Evolutionary conservation across 1,284 basidiomycete genomes (phyloP), one percentile per base, ranked within the genome.

Genomic region (Tylopilus sp.): DNA sequence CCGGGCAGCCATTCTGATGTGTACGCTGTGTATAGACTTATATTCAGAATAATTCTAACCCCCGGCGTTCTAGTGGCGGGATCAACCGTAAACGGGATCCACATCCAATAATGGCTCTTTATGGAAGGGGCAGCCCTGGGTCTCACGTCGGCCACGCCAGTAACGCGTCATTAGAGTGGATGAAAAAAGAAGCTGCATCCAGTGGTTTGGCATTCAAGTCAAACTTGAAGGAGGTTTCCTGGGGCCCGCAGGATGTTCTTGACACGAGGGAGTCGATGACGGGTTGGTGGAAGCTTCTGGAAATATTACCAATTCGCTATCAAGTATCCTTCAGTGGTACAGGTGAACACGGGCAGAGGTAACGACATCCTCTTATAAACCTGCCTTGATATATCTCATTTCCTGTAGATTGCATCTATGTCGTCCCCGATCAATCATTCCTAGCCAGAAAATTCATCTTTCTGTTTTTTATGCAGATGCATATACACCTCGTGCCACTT

Each of bases 161-260:
- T 8, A 66, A 73, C 7, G 54, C 71, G 7, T 12, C 74, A 6
- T 61, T 76, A 4, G 2, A 62, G 7, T 72, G 70, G 70, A 72
- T 71, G 65, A 39, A 33, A 6, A 57, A 18, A 3, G 64, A 72
- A 24, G 70, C 70, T 1, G 29, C 29, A 4, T 3, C 29, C 29
- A 2, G 26, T 2, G 70, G 63, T 36, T n/a, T 71, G 4, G 10
- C 38, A 8, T 60, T 68, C 18, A 5, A 55, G 4, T 6, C 36
- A 36, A 29, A 29, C 29, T 6, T 36, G 8, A n/a, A 9, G 7
- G 29, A 22, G 2, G 7, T 53, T 26, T 2, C 12, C 8, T 70
- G 64, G 64, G 22, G 2, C 9, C 70, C 64, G 3, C 53, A 67
- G 3, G 64, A 71, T 24, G 16, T 70, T 6, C 6, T 53, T 13